Conservation (phyloP, 2,329 filamentous ascomycete genomes). For the Ophiocordyceps camponoti-rufipedis region DNA sequence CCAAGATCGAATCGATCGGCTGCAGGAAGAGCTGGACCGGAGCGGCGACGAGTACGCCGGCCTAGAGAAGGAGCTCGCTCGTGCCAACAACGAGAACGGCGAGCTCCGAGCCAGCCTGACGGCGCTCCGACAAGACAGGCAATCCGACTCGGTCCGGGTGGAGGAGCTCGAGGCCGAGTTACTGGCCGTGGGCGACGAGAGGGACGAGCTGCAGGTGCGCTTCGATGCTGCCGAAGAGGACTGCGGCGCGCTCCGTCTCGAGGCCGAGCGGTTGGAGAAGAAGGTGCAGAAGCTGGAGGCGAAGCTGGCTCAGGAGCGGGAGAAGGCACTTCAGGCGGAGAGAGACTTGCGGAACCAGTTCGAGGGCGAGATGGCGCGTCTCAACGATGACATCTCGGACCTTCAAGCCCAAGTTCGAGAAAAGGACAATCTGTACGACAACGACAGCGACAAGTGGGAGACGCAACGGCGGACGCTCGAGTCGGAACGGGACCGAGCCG, state of each 20-base stretch:
- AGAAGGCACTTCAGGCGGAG: slow-evolving; percentile 40
- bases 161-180: slow-evolving; percentile 41
- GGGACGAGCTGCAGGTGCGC: slow-evolving; percentile 48
- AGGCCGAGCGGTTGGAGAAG: slow-evolving; percentile 33
- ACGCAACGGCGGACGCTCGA: slow-evolving; percentile 43
- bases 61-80: slow-evolving; percentile 31
- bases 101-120: slow-evolving; percentile 25
- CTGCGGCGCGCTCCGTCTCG: slow-evolving; percentile 46
- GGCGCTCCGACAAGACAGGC: slow-evolving; percentile 15
- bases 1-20: slow-evolving; percentile 47
- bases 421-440: slow-evolving; percentile 51
- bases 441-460: slow-evolving; percentile 57
- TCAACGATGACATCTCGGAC: slow-evolving; percentile 40
- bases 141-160: slow-evolving; percentile 28
- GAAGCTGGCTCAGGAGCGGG: slow-evolving; percentile 33
- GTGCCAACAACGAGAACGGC: slow-evolving; percentile 26
- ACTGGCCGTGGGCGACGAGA: slow-evolving; percentile 41
- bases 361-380: slow-evolving; percentile 26
- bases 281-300: slow-evolving; percentile 28
- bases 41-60: slow-evolving; percentile 27
- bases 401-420: slow-evolving; percentile 48
- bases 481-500: slow-evolving; percentile 44
- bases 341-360: slow-evolving; percentile 32
- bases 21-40: slow-evolving; percentile 47
- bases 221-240: slow-evolving; percentile 50